phyloP scores from a whole-genome alignment of 2,329 filamentous ascomycete genomes.

The Trichophyton schoenleinii region DNA sequence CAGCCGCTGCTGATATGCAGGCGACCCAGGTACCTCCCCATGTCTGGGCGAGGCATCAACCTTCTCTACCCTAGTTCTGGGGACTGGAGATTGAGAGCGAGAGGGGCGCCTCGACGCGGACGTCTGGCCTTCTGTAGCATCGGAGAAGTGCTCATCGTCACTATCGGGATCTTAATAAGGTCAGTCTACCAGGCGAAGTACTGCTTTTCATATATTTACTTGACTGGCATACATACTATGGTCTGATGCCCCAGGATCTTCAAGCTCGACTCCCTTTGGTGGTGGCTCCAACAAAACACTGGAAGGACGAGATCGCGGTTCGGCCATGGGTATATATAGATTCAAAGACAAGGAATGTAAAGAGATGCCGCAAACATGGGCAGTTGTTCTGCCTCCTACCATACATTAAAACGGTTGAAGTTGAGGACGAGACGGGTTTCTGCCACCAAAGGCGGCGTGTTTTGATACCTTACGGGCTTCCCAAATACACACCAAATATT shows the following conservation, averaged over 20 bases:
- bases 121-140: conserved; percentile 46
- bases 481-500: not conserved
- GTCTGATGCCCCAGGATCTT: conserved; percentile 46
- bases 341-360: not conserved
- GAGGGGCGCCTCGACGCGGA: conserved; percentile 24
- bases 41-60: conserved; percentile 47
- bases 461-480: not conserved
- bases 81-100: conserved; percentile 41
- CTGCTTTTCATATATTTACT: not conserved
- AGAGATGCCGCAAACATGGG: not conserved
- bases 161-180: conserved; percentile 35
- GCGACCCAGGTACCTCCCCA: conserved; percentile 50
- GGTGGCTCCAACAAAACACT: conserved; percentile 40
- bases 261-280: conserved; percentile 42
- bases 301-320: conserved; percentile 22
- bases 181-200: not conserved
- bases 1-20: conserved; percentile 45
- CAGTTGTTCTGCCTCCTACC: not conserved
- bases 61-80: conserved; percentile 50
- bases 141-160: conserved; percentile 52
- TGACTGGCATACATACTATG: conserved; percentile 31
- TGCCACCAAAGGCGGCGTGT: not conserved
- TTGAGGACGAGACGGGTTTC: not conserved
- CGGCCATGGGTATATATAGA: not conserved
- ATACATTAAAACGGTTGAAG: not conserved